Conservation (phyloP, 441 rosid genomes). For the Aleurites moluccanus region DNA sequence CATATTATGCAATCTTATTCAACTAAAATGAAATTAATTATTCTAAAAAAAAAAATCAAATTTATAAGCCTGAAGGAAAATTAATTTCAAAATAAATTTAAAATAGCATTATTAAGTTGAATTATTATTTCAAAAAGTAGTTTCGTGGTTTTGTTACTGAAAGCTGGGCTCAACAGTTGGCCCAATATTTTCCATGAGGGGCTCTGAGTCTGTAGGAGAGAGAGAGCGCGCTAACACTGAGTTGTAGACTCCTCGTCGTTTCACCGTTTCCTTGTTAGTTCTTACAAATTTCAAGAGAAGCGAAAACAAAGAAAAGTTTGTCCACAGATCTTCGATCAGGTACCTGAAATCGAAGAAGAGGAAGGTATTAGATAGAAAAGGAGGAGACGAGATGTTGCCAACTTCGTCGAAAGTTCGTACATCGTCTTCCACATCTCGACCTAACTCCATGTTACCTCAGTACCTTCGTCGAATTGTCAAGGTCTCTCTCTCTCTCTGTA, state of each 20-base stretch:
- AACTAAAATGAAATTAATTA: no score
- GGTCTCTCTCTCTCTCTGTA: slow-evolving; percentile 46
- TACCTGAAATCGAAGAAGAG: slow-evolving; percentile 19
- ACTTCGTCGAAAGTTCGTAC: slow-evolving; percentile 72
- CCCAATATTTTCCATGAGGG: no score
- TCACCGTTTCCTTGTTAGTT: slow-evolving; percentile 4
- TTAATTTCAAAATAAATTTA: no score
- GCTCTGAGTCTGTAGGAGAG: not conserved
- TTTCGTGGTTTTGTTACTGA: no score
- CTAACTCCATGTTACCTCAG: slow-evolving; percentile 62
- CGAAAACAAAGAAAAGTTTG: not conserved
- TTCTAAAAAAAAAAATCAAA: no score
- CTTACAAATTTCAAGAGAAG: slow-evolving; percentile 13
- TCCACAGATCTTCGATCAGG: slow-evolving; percentile 34
- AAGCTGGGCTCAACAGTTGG: no score
- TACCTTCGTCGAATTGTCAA: slow-evolving; percentile 93
- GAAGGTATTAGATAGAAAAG: slow-evolving; percentile 15
- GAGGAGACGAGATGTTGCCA: slow-evolving; percentile 66
- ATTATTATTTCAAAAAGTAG: no score
- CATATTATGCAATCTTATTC: no score
- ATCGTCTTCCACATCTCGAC: slow-evolving; percentile 68
- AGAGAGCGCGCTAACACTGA: not conserved
- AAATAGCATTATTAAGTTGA: no score
- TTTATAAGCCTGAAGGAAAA: no score
- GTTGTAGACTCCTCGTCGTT: slow-evolving; percentile 28